Evolutionary conservation across 306 rosid genomes (phyloP).

Genomic region (Vicia villosa): DNA sequence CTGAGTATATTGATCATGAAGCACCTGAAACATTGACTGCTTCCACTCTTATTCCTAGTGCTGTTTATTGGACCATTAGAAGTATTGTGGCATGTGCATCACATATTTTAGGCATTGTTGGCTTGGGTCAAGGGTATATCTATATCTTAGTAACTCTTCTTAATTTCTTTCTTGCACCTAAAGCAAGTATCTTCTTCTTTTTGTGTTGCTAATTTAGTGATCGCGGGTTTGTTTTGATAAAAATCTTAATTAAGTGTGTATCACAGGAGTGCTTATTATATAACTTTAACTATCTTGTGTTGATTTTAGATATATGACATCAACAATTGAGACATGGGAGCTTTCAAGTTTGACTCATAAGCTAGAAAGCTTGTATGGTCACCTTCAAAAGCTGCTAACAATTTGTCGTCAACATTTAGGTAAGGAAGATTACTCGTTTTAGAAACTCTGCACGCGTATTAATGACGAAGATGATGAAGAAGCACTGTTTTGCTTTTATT

Average conservation of each 20-base stretch:
- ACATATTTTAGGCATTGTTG: conserved; percentile 48
- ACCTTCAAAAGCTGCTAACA: conserved; percentile 53
- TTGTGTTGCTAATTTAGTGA: neutral
- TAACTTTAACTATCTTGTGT: neutral
- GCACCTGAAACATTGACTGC: conserved; percentile 31
- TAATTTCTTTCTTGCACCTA: neutral
- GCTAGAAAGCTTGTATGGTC: conserved; percentile 53
- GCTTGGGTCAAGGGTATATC: conserved; percentile 49
- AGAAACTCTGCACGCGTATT: neutral
- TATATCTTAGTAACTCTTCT: neutral
- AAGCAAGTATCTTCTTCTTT: neutral
- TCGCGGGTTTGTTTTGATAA: neutral
- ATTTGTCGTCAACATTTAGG: conserved; percentile 52
- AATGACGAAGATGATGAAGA: neutral
- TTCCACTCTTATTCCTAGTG: conserved; percentile 49
- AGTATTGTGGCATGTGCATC: conserved; percentile 59
- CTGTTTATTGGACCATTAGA: conserved; percentile 74
- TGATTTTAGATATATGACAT: conserved; percentile 44
- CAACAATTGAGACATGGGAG: conserved; percentile 71
- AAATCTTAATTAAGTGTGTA: neutral
- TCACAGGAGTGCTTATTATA: neutral
- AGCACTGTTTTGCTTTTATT: neutral
- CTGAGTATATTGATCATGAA: conserved; percentile 45
- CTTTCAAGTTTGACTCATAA: conserved; percentile 66
- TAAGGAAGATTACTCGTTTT: conserved; percentile 1